Conservation (phyloP, 2,329 filamentous ascomycete species). For the Penicillium occitanis region DNA sequence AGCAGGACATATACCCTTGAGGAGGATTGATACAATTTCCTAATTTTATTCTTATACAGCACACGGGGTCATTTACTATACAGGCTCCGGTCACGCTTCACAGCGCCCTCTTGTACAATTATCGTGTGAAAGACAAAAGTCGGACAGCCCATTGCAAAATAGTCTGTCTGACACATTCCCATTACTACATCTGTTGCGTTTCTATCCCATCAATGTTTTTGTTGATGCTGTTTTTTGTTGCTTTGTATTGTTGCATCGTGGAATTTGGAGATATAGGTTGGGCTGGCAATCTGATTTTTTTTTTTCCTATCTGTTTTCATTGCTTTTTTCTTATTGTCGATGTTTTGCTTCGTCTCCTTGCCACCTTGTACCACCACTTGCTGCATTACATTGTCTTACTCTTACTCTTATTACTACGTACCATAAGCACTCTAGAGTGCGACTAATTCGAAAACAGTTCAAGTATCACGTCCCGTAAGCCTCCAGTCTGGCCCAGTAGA, state of each 20-base stretch:
- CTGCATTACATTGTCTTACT: slow-evolving; percentile 12
- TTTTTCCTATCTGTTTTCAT: slow-evolving; percentile 5
- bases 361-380: slow-evolving; percentile 19
- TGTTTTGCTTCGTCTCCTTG: neutral
- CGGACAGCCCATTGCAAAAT: neutral
- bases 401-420: slow-evolving; percentile 3
- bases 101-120: slow-evolving; percentile 22
- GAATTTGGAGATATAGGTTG: slow-evolving; percentile 21
- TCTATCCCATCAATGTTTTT: neutral
- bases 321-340: slow-evolving; percentile 7
- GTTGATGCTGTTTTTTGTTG: slow-evolving; percentile 13
- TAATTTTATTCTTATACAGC: slow-evolving; percentile 16
- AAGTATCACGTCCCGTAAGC: neutral
- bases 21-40: slow-evolving; percentile 13
- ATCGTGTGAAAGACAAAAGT: slow-evolving; percentile 13
- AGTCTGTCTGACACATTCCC: neutral
- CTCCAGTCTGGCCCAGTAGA: neutral
- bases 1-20: slow-evolving; percentile 19
- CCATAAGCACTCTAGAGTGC: slow-evolving; percentile 15
- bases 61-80: neutral
- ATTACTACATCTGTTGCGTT: neutral
- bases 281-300: slow-evolving; percentile 20
- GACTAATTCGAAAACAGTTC: slow-evolving; percentile 7
- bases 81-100: slow-evolving; percentile 12
- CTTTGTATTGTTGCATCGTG: slow-evolving; percentile 19